Base-by-base conservation (phyloP, 331 rosid species). In the Spiraea crenata region DNA sequence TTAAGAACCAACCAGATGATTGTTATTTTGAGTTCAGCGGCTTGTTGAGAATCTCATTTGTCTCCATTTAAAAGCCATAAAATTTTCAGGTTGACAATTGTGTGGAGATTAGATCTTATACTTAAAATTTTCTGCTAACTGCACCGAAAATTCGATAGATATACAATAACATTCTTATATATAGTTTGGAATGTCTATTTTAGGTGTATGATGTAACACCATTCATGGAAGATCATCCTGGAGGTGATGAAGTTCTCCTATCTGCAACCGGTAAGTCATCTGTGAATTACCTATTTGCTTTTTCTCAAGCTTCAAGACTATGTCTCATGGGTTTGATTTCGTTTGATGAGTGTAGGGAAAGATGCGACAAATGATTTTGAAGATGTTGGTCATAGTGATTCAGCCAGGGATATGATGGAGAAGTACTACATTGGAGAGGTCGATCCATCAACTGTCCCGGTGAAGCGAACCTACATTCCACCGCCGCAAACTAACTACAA, bases 221-320 rank as follows among this genome's bases (percentile, higher is more conserved):
- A 50, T 93, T 93, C 77, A 93, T 93, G 97, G 98, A 93, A 2
- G 98, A 93, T 66, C 98, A 93, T 77, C 98, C 98, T 0, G 98
- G 98, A 82, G 98, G 99, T 14, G 95, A 86, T 60, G 99, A 93
- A 82, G 99, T 93, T 76, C 73, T 93, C 64, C 78, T 93, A 46
- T 67, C 97, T 8, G 88, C 95, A 37, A 93, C 96, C 48, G 99
- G 97, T 93, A 82, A 77, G 75, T 63, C 57, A 48, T 20, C 31
- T 25, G 31, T 25, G 44, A n/a, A 3, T 38, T 49, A 49, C 17
- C 45, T 37, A 1, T 39, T 12, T 35, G 47, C 19, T 16, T 41
- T 65, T 49, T 9, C 3, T 10, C 38, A 48, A 77, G 25, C 13
- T 48, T 31, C 39, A 15, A 46, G n/a, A 25, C 16, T 15, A 46